Percentiles rank a stretch among this genome's conserved stretches.
Conservation (phyloP, 352 stramenopile species). For the Phytopythium aichiense region DNA sequence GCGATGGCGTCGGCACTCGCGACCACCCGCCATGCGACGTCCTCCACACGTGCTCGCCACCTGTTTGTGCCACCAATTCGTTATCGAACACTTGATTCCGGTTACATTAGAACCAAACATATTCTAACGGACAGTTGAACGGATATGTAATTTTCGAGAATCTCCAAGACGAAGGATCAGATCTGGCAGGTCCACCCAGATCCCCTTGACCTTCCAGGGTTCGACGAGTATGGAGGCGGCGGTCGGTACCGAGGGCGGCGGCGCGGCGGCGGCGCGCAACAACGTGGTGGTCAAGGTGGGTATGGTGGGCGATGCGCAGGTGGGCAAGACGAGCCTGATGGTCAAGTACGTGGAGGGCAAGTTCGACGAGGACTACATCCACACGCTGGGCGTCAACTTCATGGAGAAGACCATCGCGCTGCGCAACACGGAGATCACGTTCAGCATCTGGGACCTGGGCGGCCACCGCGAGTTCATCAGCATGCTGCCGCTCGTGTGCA, state of each 20-base stretch:
- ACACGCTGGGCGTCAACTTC: slow-evolving; percentile 94
- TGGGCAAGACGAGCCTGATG: slow-evolving; percentile 96
- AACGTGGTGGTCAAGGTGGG: slow-evolving; percentile 91
- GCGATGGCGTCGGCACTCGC: not conserved
- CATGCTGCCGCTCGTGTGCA: slow-evolving; percentile 94
- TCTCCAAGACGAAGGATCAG: not conserved
- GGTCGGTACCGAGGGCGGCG: slow-evolving; percentile 11
- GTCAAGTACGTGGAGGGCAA: slow-evolving; percentile 96
- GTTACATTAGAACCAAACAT: too few species aligned
- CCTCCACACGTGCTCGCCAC: too few species aligned
- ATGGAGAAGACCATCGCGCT: slow-evolving; percentile 96
- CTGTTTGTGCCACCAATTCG: too few species aligned
- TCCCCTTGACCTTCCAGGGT: too few species aligned
- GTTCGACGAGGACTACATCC: slow-evolving; percentile 96
- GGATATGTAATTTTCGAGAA: too few species aligned
- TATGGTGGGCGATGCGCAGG: slow-evolving; percentile 93
- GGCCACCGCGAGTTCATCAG: slow-evolving; percentile 92
- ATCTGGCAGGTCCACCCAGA: not conserved
- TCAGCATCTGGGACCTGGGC: slow-evolving; percentile 94
- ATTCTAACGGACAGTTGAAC: too few species aligned
- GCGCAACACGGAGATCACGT: slow-evolving; percentile 94
- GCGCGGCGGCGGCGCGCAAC: slow-evolving; percentile 52
- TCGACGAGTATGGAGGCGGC: slow-evolving; percentile 4
- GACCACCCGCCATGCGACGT: not conserved
- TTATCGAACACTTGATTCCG: too few species aligned